Percentiles rank a stretch among this genome's conserved stretches.
These are phyloP conservation scores for Pseudoneurospora amorphoporcata DNA, from an alignment of 495 filamentous ascomycete species.

Conservation along the genomic window DNA sequence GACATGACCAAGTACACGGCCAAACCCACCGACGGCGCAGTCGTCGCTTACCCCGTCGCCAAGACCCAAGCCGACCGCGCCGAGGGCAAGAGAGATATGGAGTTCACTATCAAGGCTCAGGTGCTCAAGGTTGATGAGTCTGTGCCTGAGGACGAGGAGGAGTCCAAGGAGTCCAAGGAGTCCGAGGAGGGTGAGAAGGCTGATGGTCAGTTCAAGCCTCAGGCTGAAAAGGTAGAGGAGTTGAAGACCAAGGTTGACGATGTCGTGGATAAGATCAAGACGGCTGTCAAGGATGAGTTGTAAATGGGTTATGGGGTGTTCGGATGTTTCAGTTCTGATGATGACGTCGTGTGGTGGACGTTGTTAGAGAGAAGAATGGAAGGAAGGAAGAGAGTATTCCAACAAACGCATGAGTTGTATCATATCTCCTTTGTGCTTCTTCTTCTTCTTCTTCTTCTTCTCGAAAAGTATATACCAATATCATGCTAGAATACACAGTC, in stretches of 20 bases:
- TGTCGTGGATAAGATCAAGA: background rate
- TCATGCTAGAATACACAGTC: too few species aligned
- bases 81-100: slow-evolving; percentile 12
- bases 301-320: background rate
- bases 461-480: background rate
- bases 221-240: background rate
- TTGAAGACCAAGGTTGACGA: background rate
- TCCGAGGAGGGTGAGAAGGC: background rate
- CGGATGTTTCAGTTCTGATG: background rate
- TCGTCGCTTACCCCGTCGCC: slow-evolving; percentile 22
- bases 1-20: slow-evolving; percentile 22
- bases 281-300: background rate
- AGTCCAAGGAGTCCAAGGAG: background rate
- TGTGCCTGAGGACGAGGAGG: background rate
- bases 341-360: too few species aligned
- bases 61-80: slow-evolving; percentile 12
- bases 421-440: background rate
- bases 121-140: slow-evolving; percentile 10
- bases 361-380: background rate
- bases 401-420: background rate
- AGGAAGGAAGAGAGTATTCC: fast-evolving
- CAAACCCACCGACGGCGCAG: slow-evolving; percentile 15
- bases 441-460: background rate
- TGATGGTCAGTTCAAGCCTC: background rate
- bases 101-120: slow-evolving; percentile 22